These are phyloP conservation scores for Plasmodium blacklocki DNA, from an alignment of 169 alveolate genomes.

Conservation along the genomic window DNA sequence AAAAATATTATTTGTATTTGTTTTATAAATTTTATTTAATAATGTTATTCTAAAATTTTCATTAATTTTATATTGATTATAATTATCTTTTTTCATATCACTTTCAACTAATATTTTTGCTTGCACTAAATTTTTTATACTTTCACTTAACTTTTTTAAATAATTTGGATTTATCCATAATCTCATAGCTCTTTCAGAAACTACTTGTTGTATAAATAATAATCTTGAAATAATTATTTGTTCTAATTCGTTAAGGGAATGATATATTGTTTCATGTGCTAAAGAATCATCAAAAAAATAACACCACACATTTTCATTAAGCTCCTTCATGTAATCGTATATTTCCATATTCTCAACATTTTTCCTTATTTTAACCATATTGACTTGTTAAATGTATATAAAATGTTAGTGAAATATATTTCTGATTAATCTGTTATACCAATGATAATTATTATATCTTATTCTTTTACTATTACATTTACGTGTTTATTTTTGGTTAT, in stretches of 20 bases:
- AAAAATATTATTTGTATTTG: constrained; percentile 26
- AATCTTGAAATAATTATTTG: constrained; percentile 83
- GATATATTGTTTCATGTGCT: constrained; percentile 81
- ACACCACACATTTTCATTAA: constrained; percentile 61
- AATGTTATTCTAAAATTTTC: constrained; percentile 58
- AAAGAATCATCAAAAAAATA: constrained; percentile 68
- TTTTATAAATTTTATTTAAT: constrained; percentile 68
- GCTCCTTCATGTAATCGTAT: constrained; percentile 72
- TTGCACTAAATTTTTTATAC: constrained; percentile 74
- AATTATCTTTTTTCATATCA: constrained; percentile 71
- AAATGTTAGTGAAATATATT: not conserved
- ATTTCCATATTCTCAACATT: constrained; percentile 75
- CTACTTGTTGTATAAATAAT: constrained; percentile 87
- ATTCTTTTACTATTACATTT: too few species aligned
- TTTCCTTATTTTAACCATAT: constrained; percentile 69
- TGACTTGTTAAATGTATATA: not conserved
- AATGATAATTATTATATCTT: too few species aligned
- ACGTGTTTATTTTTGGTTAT: too few species aligned
- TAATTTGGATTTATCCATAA: constrained; percentile 86
- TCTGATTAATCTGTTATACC: too few species aligned
- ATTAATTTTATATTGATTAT: constrained; percentile 66
- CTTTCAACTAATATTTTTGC: constrained; percentile 67
- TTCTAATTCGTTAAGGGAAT: constrained; percentile 86
- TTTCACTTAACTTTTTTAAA: constrained; percentile 81
- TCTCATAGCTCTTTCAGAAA: constrained; percentile 88